These are phyloP conservation scores for Pseudogymnoascus sp. DNA, from an alignment of 2,329 filamentous ascomycete species.

Conservation along the genomic window DNA sequence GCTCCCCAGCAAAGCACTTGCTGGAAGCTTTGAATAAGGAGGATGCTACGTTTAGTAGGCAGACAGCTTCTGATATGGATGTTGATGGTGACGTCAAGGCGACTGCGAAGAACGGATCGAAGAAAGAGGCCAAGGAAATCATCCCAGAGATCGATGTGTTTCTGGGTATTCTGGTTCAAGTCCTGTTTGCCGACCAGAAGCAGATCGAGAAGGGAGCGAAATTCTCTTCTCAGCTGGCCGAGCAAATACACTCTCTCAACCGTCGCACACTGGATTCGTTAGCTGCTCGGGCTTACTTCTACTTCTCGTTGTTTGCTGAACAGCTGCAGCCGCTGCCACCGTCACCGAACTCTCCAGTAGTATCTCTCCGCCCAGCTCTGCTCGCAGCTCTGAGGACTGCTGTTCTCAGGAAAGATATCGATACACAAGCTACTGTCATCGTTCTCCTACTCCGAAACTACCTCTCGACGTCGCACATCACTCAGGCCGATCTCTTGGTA, in stretches of 20 bases:
- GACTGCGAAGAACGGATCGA: conserved; percentile 44
- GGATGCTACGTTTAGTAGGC: conserved; percentile 52
- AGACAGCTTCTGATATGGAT: conserved; percentile 60
- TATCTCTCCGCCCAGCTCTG: conserved; percentile 76
- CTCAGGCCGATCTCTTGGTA: conserved; percentile 90
- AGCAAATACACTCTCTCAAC: conserved; percentile 82
- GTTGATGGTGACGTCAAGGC: conserved; percentile 55
- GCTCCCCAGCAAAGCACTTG: conserved; percentile 58
- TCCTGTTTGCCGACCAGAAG: conserved; percentile 81
- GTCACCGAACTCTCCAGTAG: conserved; percentile 78
- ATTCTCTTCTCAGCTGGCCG: conserved; percentile 76
- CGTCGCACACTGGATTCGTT: conserved; percentile 89
- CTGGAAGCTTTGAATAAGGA: conserved; percentile 62
- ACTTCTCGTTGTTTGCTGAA: conserved; percentile 93
- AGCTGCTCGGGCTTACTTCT: conserved; percentile 94
- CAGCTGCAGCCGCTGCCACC: conserved; percentile 79
- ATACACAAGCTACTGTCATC: conserved; percentile 95
- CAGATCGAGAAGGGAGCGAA: conserved; percentile 70
- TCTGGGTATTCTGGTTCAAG: conserved; percentile 76
- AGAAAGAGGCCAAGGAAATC: conserved; percentile 63
- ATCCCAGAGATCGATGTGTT: conserved; percentile 86
- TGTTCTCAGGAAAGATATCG: conserved; percentile 92
- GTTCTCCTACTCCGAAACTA: conserved; percentile 94
- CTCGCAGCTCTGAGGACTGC: conserved; percentile 85
- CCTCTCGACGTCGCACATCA: conserved; percentile 90